phyloP scores from a whole-genome alignment of 768 basidiomycete genomes.

The Pleurotus ostreatus region DNA sequence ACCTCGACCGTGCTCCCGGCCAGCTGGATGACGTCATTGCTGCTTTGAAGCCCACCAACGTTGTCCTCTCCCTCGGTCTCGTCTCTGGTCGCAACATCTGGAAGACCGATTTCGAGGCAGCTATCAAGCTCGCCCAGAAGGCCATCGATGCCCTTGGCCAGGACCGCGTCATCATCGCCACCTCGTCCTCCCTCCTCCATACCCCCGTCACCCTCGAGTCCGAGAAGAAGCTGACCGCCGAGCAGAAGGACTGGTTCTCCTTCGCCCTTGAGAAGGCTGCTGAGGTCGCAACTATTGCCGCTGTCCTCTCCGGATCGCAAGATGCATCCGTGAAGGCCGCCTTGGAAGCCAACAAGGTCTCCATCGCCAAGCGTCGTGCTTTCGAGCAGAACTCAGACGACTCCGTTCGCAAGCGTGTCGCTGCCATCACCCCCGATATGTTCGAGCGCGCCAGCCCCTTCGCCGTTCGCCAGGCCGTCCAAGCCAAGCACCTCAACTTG shows the following conservation, averaged over 20 bases:
- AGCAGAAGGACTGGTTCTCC: constrained; percentile 97
- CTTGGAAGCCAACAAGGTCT: constrained; percentile 83
- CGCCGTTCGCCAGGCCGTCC: constrained; percentile 79
- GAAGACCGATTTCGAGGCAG: constrained; percentile 90
- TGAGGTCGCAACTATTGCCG: constrained; percentile 87
- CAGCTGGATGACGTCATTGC: constrained; percentile 82
- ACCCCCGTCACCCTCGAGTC: constrained; percentile 93
- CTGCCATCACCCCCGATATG: constrained; percentile 81
- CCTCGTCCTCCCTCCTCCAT: constrained; percentile 97
- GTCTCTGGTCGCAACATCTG: constrained; percentile 99
- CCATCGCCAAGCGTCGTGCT: constrained; percentile 90
- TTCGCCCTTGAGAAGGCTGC: constrained; percentile 95
- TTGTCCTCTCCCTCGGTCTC: constrained; percentile 87
- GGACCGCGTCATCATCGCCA: constrained; percentile 88
- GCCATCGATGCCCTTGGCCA: constrained; percentile 80
- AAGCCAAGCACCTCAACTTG: constrained; percentile 83
- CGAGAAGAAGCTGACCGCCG: constrained; percentile 83
- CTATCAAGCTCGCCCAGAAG: constrained; percentile 79
- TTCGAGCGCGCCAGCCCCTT: constrained; percentile 89
- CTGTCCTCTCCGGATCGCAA: constrained; percentile 81
- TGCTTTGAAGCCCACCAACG: constrained; percentile 78
- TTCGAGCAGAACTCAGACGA: constrained; percentile 95
- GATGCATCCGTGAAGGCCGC: constrained; percentile 64
- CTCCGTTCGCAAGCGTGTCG: constrained; percentile 91
- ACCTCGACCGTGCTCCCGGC: constrained; percentile 87